Evolutionary conservation across 208 protist species (phyloP).

Genomic region (Acanthamoeba castellanii): DNA sequence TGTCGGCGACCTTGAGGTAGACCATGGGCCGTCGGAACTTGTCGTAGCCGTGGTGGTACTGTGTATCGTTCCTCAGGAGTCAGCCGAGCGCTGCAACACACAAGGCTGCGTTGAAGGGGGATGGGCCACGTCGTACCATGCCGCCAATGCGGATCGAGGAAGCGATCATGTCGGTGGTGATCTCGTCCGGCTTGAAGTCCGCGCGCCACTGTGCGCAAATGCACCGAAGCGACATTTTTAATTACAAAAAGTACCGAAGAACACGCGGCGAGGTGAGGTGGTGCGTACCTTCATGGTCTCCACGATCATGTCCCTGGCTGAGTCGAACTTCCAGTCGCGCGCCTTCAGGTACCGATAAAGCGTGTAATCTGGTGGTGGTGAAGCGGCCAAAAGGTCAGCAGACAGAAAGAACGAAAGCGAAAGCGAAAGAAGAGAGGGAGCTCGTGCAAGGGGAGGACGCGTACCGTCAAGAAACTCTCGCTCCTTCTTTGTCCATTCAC

Average conservation of each 20-base stretch:
- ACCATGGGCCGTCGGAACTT: constrained; percentile 11
- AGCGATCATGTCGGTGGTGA: constrained; percentile 56
- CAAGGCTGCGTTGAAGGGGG: background rate
- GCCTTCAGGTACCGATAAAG: constrained; percentile 63
- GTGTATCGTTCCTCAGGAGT: background rate
- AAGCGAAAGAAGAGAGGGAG: background rate
- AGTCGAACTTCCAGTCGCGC: constrained; percentile 57
- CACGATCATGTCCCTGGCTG: background rate
- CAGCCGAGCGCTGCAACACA: background rate
- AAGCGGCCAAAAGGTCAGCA: background rate
- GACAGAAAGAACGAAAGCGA: background rate
- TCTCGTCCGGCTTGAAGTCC: constrained; percentile 59
- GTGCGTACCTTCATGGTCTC: constrained; percentile 42
- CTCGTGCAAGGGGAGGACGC: background rate
- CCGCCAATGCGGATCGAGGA: constrained; percentile 19
- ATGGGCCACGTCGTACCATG: constrained; percentile 18
- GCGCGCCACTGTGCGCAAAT: constrained; percentile 51
- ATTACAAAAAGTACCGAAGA: background rate
- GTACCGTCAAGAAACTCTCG: constrained; percentile 32
- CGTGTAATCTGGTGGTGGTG: background rate
- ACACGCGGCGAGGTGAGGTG: background rate
- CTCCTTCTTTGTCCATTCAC: background rate
- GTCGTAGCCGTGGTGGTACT: constrained; percentile 71
- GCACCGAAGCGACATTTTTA: background rate
- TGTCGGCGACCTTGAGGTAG: constrained; percentile 63